Evolutionary conservation across 768 basidiomycete genomes (phyloP).

Genomic region (Amanita thiersii): DNA sequence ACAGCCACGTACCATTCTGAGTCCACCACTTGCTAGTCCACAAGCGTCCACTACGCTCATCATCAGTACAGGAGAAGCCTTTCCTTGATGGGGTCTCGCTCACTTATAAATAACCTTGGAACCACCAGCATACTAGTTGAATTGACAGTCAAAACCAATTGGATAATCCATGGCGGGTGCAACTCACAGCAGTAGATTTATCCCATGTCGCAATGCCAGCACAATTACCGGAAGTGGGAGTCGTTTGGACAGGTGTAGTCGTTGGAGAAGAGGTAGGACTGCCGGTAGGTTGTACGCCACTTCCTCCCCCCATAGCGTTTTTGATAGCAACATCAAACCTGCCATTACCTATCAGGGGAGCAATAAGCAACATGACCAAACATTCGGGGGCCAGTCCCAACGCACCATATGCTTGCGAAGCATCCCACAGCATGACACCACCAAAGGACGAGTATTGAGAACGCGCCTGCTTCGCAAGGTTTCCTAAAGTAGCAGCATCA

Average conservation of each 20-base stretch:
- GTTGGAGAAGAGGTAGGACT: too few relatives aligned
- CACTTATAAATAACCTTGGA: conserved; percentile 31
- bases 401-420: conserved; percentile 29
- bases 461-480: conserved; percentile 30
- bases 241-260: conserved; percentile 12
- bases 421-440: conserved; percentile 38
- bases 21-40: conserved; percentile 47
- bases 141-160: too few relatives aligned
- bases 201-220: conserved; percentile 33
- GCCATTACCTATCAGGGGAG: conserved; percentile 22
- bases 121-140: conserved; percentile 33
- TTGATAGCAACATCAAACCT: conserved; percentile 35
- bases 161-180: not conserved
- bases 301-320: conserved; percentile 23
- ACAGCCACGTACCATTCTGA: conserved; percentile 29
- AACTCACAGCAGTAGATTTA: conserved; percentile 27
- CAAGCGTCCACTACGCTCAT: conserved; percentile 29
- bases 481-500: conserved; percentile 30
- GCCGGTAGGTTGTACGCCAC: conserved; percentile 11
- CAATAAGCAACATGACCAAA: not conserved
- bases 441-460: conserved; percentile 46
- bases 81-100: conserved; percentile 12
- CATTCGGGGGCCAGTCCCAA: not conserved
- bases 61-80: not conserved
- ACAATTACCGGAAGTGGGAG: conserved; percentile 25